Base-by-base conservation (phyloP, 2,329 filamentous ascomycete species). In the Lachnum nothofagi region DNA sequence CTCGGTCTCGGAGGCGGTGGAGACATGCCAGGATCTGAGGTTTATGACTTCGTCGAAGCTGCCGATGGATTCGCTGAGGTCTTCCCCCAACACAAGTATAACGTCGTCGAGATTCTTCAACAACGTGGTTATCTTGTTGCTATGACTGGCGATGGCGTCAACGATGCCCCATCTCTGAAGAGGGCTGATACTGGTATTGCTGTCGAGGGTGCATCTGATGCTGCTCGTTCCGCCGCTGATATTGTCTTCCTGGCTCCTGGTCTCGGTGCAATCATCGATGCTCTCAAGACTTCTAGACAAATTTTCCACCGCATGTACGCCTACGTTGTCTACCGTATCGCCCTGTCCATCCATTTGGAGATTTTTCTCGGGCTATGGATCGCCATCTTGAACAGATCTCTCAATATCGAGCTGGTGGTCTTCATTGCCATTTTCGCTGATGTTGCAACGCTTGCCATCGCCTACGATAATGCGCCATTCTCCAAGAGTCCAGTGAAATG, bases 261-360 rank as follows among this genome's bases (percentile, higher is more conserved):
- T 76, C 83, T 95, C 55, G 90, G 88, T 70, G 87, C 89, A 55
- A 94, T 95, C 69, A 94, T 95, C 63, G 88, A 94, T 68, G 88
- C 89, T 53, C 79, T 95, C 61, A 95, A 95, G 76, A 94, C 87
- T 59, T 91, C 88, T 25, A 87, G 90, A 64, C 89, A 94, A 70
- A 95, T 95, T 69, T 95, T 95, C 78, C 89, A 95, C 74, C 88
- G 90, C 64, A 95, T 95, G 89, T 93, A 95, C 73, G 86, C 89
- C 52, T 95, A 95, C 75, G 88, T 95, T 59, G 86, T 95, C 64
- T 95, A 95, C 76, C 88, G 90, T 79, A 95, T 95, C 65, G 89
- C 90, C 42, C 74, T 95, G 64, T 95, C 89, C 14, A 82, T 95
- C 57, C 90, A 95, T 69, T 78, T 95, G 65, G 88, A 93, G 73